Base-by-base conservation (phyloP, 2,329 filamentous ascomycete species). In the Aspergillus jensenii region DNA sequence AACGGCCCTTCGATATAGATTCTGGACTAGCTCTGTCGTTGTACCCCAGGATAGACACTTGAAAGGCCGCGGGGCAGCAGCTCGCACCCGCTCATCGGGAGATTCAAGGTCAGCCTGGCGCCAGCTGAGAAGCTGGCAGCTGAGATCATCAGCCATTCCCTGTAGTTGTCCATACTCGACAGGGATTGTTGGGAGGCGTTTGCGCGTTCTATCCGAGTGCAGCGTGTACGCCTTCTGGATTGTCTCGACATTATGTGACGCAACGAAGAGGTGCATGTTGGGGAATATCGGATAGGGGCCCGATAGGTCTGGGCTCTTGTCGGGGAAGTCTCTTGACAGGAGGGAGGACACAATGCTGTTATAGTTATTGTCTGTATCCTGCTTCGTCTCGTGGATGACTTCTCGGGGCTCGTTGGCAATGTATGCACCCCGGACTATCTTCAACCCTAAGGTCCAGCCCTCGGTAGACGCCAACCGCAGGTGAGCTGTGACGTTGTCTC, bases 81-180 rank as follows among this genome's bases (percentile, higher is more conserved):
- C 8, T 27, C 8, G 39, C 4, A 15, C 25, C 43, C 25, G 14
- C 9, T 12, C 11, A 6, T n/a, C 37, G 76, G 69, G 7, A 9
- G 51, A 27, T 8, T 51, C 51, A 12, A 27, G 27, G 27, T 27
- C 27, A 3, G 7, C 39, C 43, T 27, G 27, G 27, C 19, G 61
- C 65, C 43, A 84, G 69, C 2, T 27, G 27, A 27, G 27, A 8
- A 84, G 67, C 9, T 76, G 74, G 61, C 82, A 80, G 23, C 87
- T 90, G 52, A 96, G 85, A 71, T 96, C 91, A 65, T 96, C 91
- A 2, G 91, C 91, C 92, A 96, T 96, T 27, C 92, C 91, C 76
- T 91, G 88, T 6, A 96, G 81, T 76, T 96, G 91, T 2, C 88
- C 88, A 71, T 89, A 90, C 15, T 77, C 72, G 2, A 82, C 69